phyloP scores from a whole-genome alignment of 2,329 filamentous ascomycete species.

The Hansfordia pulvinata region DNA sequence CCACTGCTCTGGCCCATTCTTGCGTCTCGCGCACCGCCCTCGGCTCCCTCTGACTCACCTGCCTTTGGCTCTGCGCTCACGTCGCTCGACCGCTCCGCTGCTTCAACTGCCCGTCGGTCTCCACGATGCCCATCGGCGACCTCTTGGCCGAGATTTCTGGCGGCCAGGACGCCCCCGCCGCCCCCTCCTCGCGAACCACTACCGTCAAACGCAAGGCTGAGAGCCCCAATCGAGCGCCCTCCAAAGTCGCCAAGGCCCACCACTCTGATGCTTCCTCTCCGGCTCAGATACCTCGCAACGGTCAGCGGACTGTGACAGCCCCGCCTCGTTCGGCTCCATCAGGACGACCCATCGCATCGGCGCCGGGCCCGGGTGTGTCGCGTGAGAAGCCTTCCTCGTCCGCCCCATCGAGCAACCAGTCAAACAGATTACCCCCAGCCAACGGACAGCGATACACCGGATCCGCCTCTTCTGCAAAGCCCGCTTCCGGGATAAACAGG shows the following conservation, averaged over 20 bases:
- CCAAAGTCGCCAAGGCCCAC: slow-evolving; percentile 13
- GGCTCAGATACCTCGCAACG: slow-evolving; percentile 12
- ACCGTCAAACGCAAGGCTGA: slow-evolving; percentile 41
- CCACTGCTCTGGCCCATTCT: too few species aligned
- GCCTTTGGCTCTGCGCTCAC: too few species aligned
- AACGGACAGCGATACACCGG: slow-evolving; percentile 3
- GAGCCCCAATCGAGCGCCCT: slow-evolving; percentile 7
- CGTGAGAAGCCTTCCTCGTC: slow-evolving; percentile 1
- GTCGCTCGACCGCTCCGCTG: too few species aligned
- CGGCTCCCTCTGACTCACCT: too few species aligned
- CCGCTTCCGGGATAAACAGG: too few species aligned
- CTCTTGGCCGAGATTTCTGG: slow-evolving; percentile 50
- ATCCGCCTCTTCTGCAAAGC: slow-evolving; percentile 2
- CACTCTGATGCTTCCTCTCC: slow-evolving; percentile 14
- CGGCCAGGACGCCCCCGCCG: slow-evolving; percentile 26
- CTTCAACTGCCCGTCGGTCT: too few species aligned
- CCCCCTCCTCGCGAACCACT: slow-evolving; percentile 8
- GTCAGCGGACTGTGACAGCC: slow-evolving; percentile 9
- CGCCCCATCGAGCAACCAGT: slow-evolving; percentile 1
- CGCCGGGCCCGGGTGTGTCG: too few species aligned
- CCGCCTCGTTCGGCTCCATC: slow-evolving; percentile 4
- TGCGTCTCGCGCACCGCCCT: too few species aligned
- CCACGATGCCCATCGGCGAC: slow-evolving; percentile 38
- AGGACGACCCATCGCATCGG: too few species aligned
- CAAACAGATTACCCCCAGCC: too few species aligned